Evolutionary conservation across 345 rosid species (phyloP).

Genomic region (Populus simonii): DNA sequence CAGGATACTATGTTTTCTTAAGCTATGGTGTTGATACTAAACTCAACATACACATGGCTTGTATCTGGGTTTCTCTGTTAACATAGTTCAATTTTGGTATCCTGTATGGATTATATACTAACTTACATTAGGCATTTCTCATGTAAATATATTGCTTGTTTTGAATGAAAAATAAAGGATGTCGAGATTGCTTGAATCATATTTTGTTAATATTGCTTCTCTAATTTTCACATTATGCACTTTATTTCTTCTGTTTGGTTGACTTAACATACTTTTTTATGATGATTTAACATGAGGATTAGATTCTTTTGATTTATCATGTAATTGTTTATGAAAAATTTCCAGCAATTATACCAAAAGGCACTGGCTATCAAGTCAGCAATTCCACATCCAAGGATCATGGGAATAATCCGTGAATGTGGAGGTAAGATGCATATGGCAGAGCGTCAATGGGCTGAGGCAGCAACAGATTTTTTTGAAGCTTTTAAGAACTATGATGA

Average conservation of each 20-base stretch:
- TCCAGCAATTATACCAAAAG: slow-evolving; percentile 94
- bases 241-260: not conserved
- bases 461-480: slow-evolving; percentile 98
- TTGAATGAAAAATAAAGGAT: not conserved
- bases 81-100: not conserved
- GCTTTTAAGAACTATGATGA: slow-evolving; percentile 99
- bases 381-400: slow-evolving; percentile 99
- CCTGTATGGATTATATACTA: not conserved
- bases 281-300: not conserved
- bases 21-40: not conserved
- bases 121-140: not conserved
- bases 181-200: not conserved
- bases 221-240: not conserved
- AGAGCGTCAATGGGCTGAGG: slow-evolving; percentile 98
- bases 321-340: slow-evolving; percentile 1
- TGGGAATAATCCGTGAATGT: slow-evolving; percentile 99
- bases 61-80: not conserved
- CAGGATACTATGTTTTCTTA: not conserved
- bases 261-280: not conserved
- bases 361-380: slow-evolving; percentile 99
- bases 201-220: not conserved
- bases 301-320: not conserved
- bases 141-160: not conserved
- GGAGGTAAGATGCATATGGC: slow-evolving; percentile 99
- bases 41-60: not conserved